Conservation (phyloP, 2,329 filamentous ascomycete species). For the Arthrinium phaeospermum region DNA sequence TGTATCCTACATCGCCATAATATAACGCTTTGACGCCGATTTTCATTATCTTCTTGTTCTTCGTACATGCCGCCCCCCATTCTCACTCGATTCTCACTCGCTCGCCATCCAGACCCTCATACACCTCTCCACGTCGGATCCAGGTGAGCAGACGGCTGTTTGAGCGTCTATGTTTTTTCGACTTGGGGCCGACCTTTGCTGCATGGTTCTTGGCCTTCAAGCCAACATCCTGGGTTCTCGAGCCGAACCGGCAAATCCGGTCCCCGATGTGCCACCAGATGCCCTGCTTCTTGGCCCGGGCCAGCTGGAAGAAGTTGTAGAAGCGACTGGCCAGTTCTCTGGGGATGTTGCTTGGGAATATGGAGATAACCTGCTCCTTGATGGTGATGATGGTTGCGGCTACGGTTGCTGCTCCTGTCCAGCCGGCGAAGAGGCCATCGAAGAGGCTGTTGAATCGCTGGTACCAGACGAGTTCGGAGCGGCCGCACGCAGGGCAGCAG, state of each 20-base stretch:
- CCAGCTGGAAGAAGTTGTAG: not conserved
- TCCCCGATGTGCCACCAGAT: slow-evolving; percentile 20
- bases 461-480: slow-evolving; percentile 3
- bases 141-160: slow-evolving; percentile 8
- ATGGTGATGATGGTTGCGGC: not conserved
- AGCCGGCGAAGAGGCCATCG: slow-evolving; percentile 2
- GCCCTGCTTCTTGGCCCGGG: slow-evolving; percentile 19
- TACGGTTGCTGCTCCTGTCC: not conserved
- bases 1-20: not conserved
- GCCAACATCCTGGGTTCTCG: not conserved
- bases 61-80: too few species aligned
- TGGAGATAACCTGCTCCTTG: not conserved
- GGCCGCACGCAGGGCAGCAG: slow-evolving; percentile 8
- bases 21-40: not conserved
- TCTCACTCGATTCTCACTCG: slow-evolving; percentile 2
- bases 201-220: slow-evolving; percentile 13
- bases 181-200: not conserved
- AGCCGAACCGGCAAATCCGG: slow-evolving; percentile 13
- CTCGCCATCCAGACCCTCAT: slow-evolving; percentile 12
- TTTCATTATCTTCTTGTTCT: not conserved
- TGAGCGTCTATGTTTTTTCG: not conserved
- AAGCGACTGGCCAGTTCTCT: not conserved
- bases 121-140: slow-evolving; percentile 8
- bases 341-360: not conserved
- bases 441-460: slow-evolving; percentile 18